Evolutionary conservation across 176 grass and related monocot genomes (phyloP).

Genomic region (Ampelocalamus luodianensis): DNA sequence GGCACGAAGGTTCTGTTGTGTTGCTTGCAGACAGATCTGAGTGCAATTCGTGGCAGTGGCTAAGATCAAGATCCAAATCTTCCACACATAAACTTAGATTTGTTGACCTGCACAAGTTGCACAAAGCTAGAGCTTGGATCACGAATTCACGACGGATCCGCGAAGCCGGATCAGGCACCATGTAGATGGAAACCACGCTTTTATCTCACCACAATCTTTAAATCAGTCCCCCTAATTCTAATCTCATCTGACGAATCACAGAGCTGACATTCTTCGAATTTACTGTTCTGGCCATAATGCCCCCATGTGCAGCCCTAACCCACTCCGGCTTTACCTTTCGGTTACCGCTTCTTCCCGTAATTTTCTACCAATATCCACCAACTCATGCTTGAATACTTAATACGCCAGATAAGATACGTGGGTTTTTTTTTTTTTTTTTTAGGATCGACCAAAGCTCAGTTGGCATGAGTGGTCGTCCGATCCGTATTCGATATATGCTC

Average conservation of each 20-base stretch:
- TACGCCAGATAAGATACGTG: neutral
- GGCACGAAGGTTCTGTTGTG: neutral
- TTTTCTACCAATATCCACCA: neutral
- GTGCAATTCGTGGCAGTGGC: neutral
- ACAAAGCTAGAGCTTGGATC: neutral
- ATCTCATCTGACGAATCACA: slow-evolving; percentile 23
- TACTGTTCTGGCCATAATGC: neutral
- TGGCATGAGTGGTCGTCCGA: too few relatives aligned
- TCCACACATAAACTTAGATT: neutral
- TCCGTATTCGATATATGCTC: too few relatives aligned
- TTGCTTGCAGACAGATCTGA: slow-evolving; percentile 35
- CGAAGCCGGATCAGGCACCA: neutral
- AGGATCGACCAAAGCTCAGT: too few relatives aligned
- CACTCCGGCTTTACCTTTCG: neutral
- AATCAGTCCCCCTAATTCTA: neutral
- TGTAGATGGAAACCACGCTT: neutral
- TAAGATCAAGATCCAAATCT: slow-evolving; percentile 33
- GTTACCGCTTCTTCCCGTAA: neutral
- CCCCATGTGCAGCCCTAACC: slow-evolving; percentile 10
- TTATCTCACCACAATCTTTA: neutral
- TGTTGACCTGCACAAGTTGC: neutral
- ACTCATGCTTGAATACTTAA: neutral
- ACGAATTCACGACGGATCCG: neutral
- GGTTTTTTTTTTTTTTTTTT: too few relatives aligned
- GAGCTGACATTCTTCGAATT: slow-evolving; percentile 50